These are phyloP conservation scores for Calonectria pteridis DNA, from an alignment of 2,329 filamentous ascomycete genomes.

Conservation along the genomic window DNA sequence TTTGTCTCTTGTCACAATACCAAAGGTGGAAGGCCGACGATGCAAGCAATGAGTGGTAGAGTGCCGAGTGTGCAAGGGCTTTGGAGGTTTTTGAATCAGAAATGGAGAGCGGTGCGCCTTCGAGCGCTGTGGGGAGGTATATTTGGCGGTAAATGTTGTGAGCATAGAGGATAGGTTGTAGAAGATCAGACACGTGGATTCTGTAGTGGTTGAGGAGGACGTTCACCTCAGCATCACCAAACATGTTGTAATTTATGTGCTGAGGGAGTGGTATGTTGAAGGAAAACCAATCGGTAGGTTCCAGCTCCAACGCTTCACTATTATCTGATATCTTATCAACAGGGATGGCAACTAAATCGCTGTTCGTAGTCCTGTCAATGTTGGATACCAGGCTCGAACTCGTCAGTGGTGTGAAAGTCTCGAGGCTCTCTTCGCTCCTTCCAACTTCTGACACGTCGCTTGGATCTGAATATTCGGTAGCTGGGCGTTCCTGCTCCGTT, in stretches of 20 bases:
- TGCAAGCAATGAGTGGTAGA: conserved; percentile 23
- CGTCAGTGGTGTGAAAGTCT: too few relatives aligned
- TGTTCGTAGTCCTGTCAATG: background rate
- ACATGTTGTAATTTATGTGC: conserved; percentile 1
- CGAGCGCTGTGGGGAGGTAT: conserved; percentile 25
- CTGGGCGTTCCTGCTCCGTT: background rate
- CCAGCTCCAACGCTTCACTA: background rate
- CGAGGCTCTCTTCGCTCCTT: background rate
- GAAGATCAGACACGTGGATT: conserved; percentile 26
- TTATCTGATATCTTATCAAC: background rate
- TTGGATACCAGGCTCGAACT: too few relatives aligned
- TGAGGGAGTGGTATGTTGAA: background rate
- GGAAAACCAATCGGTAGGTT: background rate
- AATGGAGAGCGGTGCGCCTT: conserved; percentile 1
- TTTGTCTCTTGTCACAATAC: conserved; percentile 16
- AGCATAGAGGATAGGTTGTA: conserved; percentile 24
- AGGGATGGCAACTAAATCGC: background rate
- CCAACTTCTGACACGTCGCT: too few relatives aligned
- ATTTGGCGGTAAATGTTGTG: conserved; percentile 27
- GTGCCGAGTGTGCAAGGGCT: conserved; percentile 24
- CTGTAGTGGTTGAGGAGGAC: conserved; percentile 27
- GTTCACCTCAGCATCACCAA: conserved; percentile 12
- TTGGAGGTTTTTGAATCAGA: conserved; percentile 7
- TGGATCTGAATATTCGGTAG: background rate
- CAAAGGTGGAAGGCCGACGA: conserved; percentile 23